Evolutionary conservation across 2,329 filamentous ascomycete species (phyloP), one percentile per base, ranked within the genome.

Genomic region (Aspergillus sp.): DNA sequence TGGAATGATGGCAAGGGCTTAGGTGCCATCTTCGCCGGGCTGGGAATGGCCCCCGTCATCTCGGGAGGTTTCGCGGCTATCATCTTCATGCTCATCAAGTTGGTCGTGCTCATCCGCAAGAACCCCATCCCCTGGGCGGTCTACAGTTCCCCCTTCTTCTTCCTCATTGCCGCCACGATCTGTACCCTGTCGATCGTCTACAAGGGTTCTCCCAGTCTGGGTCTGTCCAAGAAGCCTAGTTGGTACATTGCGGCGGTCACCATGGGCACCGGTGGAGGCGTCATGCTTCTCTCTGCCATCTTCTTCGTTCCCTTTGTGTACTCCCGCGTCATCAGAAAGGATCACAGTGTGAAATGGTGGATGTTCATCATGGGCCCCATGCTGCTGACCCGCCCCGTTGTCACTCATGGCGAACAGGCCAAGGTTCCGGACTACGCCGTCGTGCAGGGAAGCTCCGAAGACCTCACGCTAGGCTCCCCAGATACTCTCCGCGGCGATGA

Each of bases 141-240:
- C 57, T 91, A 82, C 78, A 88, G 84, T 55, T 87, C 89, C 1
- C 90, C 90, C 9, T 86, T 90, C 78, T 92, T 88, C 80, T 92
- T 92, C 83, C 85, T 92, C 58, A 85, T 92, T 61, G 89, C 90
- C 58, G 88, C 83, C 58, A 91, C 88, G 60, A 78, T 92, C 69
- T 91, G 89, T 78, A 90, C 89, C 0, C 82, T 93, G 5, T 91
- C 88, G 47, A 87, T 93, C 68, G 89, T 92, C 67, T 92, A 91
- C 84, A 92, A 92, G 82, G 90, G 90, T 32, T 91, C 89, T 9
- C 89, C 90, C 23, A 87, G 81, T 61, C 83, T 91, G 30, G 82
- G 83, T 21, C 79, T 91, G 28, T 81, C 79, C 79, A 85, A 88
- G 61, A 74, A 75, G 68, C 87, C 89, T 1, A 75, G 76, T 8